These are phyloP conservation scores for Hyaloscypha bicolor DNA, from an alignment of 495 filamentous ascomycete genomes.

Conservation along the genomic window DNA sequence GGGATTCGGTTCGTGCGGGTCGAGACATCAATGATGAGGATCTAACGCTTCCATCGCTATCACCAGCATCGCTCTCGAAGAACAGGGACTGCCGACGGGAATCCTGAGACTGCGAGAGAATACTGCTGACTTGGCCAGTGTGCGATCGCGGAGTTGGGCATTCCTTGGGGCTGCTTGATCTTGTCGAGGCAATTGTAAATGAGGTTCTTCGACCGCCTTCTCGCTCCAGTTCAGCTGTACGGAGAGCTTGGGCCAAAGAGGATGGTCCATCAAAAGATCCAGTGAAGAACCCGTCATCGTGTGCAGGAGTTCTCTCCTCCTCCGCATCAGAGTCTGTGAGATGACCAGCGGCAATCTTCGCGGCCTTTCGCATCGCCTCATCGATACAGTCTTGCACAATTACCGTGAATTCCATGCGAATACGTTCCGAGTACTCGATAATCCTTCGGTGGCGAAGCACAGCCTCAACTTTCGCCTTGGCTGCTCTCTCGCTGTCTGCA, in stretches of 20 bases:
- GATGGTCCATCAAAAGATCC: conserved; percentile 61
- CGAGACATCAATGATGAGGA: conserved; percentile 78
- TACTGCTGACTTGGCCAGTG: conserved; percentile 57
- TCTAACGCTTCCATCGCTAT: conserved; percentile 83
- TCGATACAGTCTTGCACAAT: conserved; percentile 94
- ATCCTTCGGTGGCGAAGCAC: conserved; percentile 89
- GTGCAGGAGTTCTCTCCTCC: conserved; percentile 37
- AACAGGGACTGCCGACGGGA: conserved; percentile 71
- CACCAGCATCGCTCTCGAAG: conserved; percentile 71
- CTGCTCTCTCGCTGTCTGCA: conserved; percentile 80
- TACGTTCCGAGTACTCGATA: conserved; percentile 93
- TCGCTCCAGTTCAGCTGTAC: conserved; percentile 43
- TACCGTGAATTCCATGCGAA: conserved; percentile 87
- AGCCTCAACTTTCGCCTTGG: conserved; percentile 87
- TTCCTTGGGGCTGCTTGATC: conserved; percentile 90
- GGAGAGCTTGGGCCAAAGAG: conserved; percentile 56
- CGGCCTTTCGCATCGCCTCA: conserved; percentile 87
- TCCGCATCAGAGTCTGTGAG: conserved; percentile 76
- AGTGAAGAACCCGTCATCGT: conserved; percentile 51
- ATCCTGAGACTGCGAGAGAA: conserved; percentile 63
- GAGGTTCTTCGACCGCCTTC: conserved; percentile 40
- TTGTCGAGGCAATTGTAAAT: conserved; percentile 55
- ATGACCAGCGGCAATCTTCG: conserved; percentile 80
- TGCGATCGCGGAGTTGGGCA: conserved; percentile 90
- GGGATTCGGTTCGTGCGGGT: conserved; percentile 77